Evolutionary conservation across 2,329 filamentous ascomycete genomes (phyloP).

Genomic region (Periconia digitata): DNA sequence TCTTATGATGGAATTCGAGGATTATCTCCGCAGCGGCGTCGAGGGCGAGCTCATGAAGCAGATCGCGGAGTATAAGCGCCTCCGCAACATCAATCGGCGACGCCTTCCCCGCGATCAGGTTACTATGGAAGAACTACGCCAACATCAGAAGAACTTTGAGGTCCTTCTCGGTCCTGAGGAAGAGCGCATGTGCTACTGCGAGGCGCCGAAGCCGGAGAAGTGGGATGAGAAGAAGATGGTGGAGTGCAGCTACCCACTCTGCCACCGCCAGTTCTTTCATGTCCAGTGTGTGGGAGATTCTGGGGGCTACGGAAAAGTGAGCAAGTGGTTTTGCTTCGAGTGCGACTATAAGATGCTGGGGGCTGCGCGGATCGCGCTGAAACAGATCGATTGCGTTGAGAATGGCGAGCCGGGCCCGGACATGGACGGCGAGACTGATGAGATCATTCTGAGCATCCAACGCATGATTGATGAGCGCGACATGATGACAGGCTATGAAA

Average conservation of each 20-base stretch:
- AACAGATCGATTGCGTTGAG: slow-evolving; percentile 3
- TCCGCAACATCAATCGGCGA: neutral
- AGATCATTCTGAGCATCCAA: neutral
- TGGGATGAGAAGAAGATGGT: slow-evolving; percentile 5
- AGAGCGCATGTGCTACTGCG: slow-evolving; percentile 24
- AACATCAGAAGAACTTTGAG: neutral
- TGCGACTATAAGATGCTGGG: slow-evolving; percentile 22
- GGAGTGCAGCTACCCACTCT: slow-evolving; percentile 20
- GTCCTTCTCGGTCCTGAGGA: neutral
- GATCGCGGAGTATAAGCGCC: slow-evolving; percentile 2
- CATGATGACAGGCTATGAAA: no score
- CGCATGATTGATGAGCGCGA: no score
- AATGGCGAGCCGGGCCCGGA: neutral
- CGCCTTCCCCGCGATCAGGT: slow-evolving; percentile 1
- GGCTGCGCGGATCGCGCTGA: slow-evolving; percentile 9
- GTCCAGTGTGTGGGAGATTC: slow-evolving; percentile 22
- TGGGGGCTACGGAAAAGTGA: slow-evolving; percentile 15
- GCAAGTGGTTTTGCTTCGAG: slow-evolving; percentile 26
- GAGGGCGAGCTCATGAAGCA: slow-evolving; percentile 21
- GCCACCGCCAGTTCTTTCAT: slow-evolving; percentile 22
- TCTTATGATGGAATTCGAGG: neutral
- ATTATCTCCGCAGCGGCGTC: slow-evolving; percentile 5
- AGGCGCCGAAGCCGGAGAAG: neutral
- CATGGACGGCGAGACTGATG: neutral
- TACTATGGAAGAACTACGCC: slow-evolving; percentile 11